These are phyloP conservation scores for Daldinia vernicosa DNA, from an alignment of 495 filamentous ascomycete species.

Conservation along the genomic window DNA sequence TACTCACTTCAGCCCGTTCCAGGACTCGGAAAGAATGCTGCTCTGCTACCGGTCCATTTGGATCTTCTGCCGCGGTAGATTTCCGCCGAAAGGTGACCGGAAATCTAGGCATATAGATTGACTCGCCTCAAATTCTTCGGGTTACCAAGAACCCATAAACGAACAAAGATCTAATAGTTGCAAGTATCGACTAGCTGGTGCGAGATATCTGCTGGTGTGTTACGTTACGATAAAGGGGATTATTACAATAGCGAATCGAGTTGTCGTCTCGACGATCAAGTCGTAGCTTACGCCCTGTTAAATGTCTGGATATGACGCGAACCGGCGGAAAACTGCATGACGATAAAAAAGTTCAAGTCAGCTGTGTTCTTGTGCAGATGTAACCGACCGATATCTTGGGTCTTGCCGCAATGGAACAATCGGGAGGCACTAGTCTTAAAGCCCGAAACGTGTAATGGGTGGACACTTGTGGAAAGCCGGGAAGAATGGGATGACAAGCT, in stretches of 20 bases:
- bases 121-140: slow-evolving; percentile 39
- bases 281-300: slow-evolving; percentile 20
- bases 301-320: slow-evolving; percentile 31
- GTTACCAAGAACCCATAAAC: slow-evolving; percentile 43
- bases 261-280: slow-evolving; percentile 23
- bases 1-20: slow-evolving; percentile 52
- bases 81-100: slow-evolving; percentile 61
- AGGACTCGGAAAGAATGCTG: slow-evolving; percentile 60
- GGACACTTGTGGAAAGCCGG: background rate
- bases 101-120: slow-evolving; percentile 63
- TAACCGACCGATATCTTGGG: slow-evolving; percentile 39
- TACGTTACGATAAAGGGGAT: slow-evolving; percentile 11
- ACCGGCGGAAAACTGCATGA: slow-evolving; percentile 45
- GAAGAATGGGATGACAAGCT: slow-evolving; percentile 21
- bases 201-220: slow-evolving; percentile 10
- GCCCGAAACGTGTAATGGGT: slow-evolving; percentile 23
- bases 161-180: slow-evolving; percentile 13
- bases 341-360: slow-evolving; percentile 45
- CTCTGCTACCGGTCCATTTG: slow-evolving; percentile 55
- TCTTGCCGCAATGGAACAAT: slow-evolving; percentile 30
- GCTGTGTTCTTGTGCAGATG: slow-evolving; percentile 44
- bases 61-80: slow-evolving; percentile 59
- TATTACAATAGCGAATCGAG: slow-evolving; percentile 17
- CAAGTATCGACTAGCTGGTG: slow-evolving; percentile 29
- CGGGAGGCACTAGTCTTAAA: slow-evolving; percentile 35